Base-by-base conservation (phyloP, 148 eudicot genomes). In the Vaccinium vitisidaea region DNA sequence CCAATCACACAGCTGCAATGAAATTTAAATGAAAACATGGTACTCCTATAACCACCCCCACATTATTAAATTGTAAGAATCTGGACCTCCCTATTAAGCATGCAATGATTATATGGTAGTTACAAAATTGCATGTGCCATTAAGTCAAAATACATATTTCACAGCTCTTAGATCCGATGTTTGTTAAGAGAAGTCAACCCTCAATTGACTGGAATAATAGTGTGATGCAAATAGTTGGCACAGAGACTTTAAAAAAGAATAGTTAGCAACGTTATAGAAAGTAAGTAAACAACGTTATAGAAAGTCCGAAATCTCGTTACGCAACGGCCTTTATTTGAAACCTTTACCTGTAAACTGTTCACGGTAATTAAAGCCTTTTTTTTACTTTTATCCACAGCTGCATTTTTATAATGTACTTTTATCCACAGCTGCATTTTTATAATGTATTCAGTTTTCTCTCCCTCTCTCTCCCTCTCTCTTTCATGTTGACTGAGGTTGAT, bases 161-260 rank as follows among this genome's bases (percentile, higher is more conserved):
- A 13, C 83, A 82, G 30, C 55, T 25, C 83, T 67, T 82, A 49
- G 83, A 82, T 82, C 83, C 80, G 15, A 50, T 4, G 75, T 63
- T 46, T n/a, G 7, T 43, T 18, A 13, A 25, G 53, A 52, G 16
- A 78, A 50, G 80, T 12, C 53, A 43, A 82, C n/a, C 46, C 76
- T 12, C 9, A 16, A 58, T 67, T 82, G 75, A 82, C 76, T 82
- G 36, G 39, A 82, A 82, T 27, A 55, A 63, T 65, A 15, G 18
- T 49, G 43, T 67, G 73, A 61, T 61, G 54, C 55, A 58, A 25
- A 61, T 80, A 53, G 82, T 79, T 79, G 46, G 82, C 32, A 30
- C 1, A 16, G 49, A 55, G 13, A 32, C 46, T 43, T 43, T 43
- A 43, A 5, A 43, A 43, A 43, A 43, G 46, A 43, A 43, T 43